A percentile compares a stretch with the other conserved stretches of the same genome.
phyloP scores from a whole-genome alignment of 2,329 filamentous ascomycete species.

The Aureobasidium sp. region DNA sequence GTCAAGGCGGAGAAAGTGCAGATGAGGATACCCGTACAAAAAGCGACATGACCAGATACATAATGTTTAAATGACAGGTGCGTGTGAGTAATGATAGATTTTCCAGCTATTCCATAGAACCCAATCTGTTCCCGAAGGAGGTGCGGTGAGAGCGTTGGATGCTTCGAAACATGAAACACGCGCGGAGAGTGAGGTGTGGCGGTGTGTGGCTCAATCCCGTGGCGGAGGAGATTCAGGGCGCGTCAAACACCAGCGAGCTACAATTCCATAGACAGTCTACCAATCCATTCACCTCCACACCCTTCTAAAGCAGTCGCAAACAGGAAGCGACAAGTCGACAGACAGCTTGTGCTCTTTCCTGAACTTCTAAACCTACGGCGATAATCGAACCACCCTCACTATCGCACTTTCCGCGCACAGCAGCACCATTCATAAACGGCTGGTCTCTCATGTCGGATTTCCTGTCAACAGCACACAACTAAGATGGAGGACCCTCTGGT shows the following conservation, averaged over 20 bases:
- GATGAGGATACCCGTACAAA: neutral
- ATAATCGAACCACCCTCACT: neutral
- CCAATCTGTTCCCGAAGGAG: neutral
- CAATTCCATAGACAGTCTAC: neutral
- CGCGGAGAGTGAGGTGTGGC: neutral
- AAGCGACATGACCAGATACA: neutral
- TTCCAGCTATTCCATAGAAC: too few species aligned
- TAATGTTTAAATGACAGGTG: neutral
- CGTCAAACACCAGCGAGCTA: neutral
- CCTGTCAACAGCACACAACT: neutral
- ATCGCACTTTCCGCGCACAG: constrained; percentile 5
- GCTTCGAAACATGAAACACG: constrained; percentile 9
- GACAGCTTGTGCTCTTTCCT: neutral
- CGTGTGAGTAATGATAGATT: neutral
- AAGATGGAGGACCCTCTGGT: constrained; percentile 34
- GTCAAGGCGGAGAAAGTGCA: neutral
- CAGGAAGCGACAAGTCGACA: neutral
- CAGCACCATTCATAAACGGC: neutral
- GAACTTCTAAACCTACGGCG: neutral
- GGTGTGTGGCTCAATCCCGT: neutral
- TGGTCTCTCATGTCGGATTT: constrained; percentile 7
- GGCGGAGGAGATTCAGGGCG: constrained; percentile 9
- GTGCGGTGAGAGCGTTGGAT: neutral
- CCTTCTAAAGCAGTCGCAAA: neutral
- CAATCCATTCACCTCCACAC: neutral